These are phyloP conservation scores for Nemania diffusa DNA, from an alignment of 2,329 filamentous ascomycete species.

Conservation along the genomic window DNA sequence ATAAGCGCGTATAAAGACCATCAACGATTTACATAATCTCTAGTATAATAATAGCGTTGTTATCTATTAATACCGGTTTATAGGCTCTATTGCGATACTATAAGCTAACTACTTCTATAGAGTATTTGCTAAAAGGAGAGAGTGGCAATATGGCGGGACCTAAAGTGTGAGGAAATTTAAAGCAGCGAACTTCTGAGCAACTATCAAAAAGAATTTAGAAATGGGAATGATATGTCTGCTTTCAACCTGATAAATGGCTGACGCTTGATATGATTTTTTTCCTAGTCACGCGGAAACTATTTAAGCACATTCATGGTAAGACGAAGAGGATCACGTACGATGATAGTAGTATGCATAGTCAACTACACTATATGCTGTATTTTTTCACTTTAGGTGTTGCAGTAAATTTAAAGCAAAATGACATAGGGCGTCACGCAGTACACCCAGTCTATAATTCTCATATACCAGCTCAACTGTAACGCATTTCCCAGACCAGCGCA, in stretches of 20 bases:
- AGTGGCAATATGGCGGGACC: too few relatives aligned
- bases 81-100: too few relatives aligned
- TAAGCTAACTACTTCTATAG: too few relatives aligned
- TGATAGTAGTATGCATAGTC: not conserved
- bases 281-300: not conserved
- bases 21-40: too few relatives aligned
- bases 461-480: not conserved
- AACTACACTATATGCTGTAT: not conserved
- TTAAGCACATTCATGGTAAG: not conserved
- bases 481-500: not conserved
- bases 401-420: not conserved
- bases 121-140: too few relatives aligned
- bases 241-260: not conserved
- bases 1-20: too few relatives aligned
- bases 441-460: not conserved
- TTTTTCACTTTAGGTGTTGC: not conserved
- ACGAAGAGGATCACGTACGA: not conserved
- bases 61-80: too few relatives aligned
- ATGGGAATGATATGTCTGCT: not conserved
- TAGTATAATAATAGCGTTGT: too few relatives aligned
- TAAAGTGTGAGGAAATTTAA: too few relatives aligned
- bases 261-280: too few relatives aligned
- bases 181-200: too few relatives aligned
- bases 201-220: not conserved
- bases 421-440: not conserved